phyloP scores from a whole-genome alignment of 768 basidiomycete species.

The Rhizopogon roseolus region DNA sequence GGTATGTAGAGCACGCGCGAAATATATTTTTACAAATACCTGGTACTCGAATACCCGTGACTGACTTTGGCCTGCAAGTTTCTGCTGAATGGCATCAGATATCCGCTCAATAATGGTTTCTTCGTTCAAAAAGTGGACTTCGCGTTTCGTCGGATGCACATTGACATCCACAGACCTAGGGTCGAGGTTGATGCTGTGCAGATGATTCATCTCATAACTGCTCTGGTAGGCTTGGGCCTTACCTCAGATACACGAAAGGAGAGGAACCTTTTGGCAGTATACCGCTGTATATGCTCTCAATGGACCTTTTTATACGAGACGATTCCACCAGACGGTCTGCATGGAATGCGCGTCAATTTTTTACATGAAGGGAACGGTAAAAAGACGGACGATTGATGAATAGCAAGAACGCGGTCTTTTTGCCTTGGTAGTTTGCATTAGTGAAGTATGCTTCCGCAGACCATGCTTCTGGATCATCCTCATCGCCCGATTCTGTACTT shows the following conservation, averaged over 20 bases:
- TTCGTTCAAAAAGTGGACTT: conserved; percentile 92
- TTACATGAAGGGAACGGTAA: background rate
- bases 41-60: conserved; percentile 74
- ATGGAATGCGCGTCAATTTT: background rate
- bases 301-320: conserved; percentile 74
- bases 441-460: conserved; percentile 73
- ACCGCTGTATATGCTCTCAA: conserved; percentile 81
- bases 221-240: background rate
- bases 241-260: conserved; percentile 96
- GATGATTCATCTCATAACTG: background rate
- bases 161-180: conserved; percentile 93
- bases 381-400: conserved; percentile 87
- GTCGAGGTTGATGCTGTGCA: conserved; percentile 68
- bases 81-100: conserved; percentile 64
- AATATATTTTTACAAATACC: conserved; percentile 27
- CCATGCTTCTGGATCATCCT: conserved; percentile 50
- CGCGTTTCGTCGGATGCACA: conserved; percentile 96
- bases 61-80: conserved; percentile 56
- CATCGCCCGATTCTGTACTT: conserved; percentile 25
- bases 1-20: background rate
- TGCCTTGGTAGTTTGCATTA: conserved; percentile 84
- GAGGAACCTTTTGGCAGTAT: conserved; percentile 85
- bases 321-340: conserved; percentile 93
- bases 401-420: conserved; percentile 78
- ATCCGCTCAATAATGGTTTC: conserved; percentile 79